Percentiles rank a stretch among this genome's conserved stretches.
phyloP scores from a whole-genome alignment of 2,329 filamentous ascomycete genomes.

The Dendryphion nanum region DNA sequence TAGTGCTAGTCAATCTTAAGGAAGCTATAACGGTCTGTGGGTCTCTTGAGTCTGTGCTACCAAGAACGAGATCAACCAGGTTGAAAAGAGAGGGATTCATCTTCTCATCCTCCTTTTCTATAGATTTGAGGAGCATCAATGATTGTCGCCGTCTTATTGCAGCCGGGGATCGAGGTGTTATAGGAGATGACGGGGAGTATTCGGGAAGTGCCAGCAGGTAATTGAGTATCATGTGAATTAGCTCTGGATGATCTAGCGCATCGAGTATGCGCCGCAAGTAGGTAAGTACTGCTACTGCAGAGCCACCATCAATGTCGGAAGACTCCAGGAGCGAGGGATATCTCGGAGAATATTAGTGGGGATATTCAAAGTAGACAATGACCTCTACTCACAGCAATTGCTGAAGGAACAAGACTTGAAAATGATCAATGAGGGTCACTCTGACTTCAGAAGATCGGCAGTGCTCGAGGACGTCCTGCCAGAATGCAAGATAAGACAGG shows the following conservation, averaged over 20 bases:
- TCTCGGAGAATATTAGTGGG: constrained; percentile 47
- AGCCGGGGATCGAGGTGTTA: constrained; percentile 50
- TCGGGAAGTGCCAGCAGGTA: constrained; percentile 85
- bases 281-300: constrained; percentile 90
- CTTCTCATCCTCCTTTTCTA: constrained; percentile 71
- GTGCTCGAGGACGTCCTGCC: constrained; percentile 97
- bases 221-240: constrained; percentile 89
- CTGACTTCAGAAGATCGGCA: constrained; percentile 90
- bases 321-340: constrained; percentile 96
- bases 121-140: constrained; percentile 78
- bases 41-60: constrained; percentile 80
- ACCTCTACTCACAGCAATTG: constrained; percentile 71
- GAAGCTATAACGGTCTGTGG: constrained; percentile 88
- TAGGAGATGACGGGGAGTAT: constrained; percentile 35
- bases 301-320: constrained; percentile 94
- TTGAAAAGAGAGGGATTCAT: constrained; percentile 89
- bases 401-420: constrained; percentile 93
- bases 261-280: constrained; percentile 90
- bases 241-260: constrained; percentile 85
- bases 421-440: constrained; percentile 90
- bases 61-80: constrained; percentile 83
- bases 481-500: constrained; percentile 90
- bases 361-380: neutral
- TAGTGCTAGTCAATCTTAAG: constrained; percentile 79
- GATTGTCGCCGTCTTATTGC: constrained; percentile 81